Evolutionary conservation across 495 filamentous ascomycete species (phyloP).

Genomic region (Xanthoparmelia taractica): DNA sequence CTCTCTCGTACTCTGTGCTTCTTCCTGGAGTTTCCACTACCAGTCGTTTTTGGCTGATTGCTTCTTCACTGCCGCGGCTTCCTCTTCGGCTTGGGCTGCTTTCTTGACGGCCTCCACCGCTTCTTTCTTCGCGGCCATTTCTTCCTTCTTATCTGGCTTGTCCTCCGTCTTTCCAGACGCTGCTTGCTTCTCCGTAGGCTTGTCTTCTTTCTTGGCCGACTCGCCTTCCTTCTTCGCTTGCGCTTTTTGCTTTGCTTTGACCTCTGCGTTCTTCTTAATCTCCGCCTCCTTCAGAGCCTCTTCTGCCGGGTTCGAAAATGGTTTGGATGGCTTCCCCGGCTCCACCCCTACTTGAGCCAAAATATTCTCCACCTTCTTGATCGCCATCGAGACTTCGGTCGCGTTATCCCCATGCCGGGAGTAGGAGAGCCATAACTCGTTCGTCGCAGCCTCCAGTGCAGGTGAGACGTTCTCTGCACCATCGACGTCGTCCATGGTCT

Average conservation of each 20-base stretch:
- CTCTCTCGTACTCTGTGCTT: too few species aligned
- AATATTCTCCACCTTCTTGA: not conserved
- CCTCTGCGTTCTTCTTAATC: not conserved
- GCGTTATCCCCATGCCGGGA: not conserved
- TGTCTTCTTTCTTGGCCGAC: not conserved
- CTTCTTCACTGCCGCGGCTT: too few species aligned
- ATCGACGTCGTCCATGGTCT: conserved; percentile 5
- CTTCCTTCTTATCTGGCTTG: not conserved
- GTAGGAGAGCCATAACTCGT: not conserved
- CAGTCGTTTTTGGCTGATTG: too few species aligned
- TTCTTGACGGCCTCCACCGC: not conserved
- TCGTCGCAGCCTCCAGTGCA: not conserved
- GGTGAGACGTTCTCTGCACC: not conserved
- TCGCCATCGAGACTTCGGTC: not conserved
- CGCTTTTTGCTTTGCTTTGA: not conserved
- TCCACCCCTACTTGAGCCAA: not conserved
- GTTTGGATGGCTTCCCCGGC: not conserved
- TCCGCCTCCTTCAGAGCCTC: not conserved
- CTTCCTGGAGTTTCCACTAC: too few species aligned
- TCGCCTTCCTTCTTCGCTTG: not conserved
- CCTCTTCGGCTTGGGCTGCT: not conserved
- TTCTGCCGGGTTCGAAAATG: not conserved
- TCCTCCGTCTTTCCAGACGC: not conserved
- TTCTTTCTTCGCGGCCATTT: not conserved
- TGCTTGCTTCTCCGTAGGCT: not conserved